Conservation (phyloP, 805 yeast genomes). For the Clavispora vitiphila region DNA sequence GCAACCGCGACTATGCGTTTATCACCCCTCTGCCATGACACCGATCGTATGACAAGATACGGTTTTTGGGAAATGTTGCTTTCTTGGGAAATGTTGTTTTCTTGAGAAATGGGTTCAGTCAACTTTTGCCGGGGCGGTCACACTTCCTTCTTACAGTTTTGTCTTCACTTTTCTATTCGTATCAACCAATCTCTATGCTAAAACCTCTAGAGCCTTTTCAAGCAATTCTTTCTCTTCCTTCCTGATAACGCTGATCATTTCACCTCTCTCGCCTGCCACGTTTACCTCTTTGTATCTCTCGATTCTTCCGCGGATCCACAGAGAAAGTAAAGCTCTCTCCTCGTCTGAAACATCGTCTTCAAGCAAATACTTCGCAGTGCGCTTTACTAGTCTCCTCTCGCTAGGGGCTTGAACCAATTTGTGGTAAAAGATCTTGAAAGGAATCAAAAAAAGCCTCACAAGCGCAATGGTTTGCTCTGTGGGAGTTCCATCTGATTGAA, state of each 20-base stretch:
- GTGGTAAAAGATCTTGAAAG: conserved; percentile 22
- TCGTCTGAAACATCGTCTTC: conserved; percentile 6
- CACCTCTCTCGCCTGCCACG: conserved; percentile 8
- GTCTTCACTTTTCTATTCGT: neutral
- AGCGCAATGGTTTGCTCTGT: conserved; percentile 33
- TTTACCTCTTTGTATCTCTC: conserved; percentile 13
- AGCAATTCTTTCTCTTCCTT: conserved; percentile 26
- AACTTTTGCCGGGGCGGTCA: no score
- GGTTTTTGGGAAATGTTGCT: neutral
- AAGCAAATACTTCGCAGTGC: conserved; percentile 17
- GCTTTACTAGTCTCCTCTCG: conserved; percentile 17
- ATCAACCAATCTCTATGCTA: neutral
- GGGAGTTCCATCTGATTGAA: conserved; percentile 40
- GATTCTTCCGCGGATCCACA: conserved; percentile 26
- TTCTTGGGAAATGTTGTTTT: no score
- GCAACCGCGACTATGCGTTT: neutral
- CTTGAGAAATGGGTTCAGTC: no score
- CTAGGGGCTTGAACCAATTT: conserved; percentile 17
- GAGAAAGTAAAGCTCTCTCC: conserved; percentile 12
- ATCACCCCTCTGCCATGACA: neutral
- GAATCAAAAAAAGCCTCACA: conserved; percentile 19
- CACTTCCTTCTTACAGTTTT: no score
- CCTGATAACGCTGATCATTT: conserved; percentile 16
- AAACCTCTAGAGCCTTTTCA: conserved; percentile 2
- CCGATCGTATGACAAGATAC: neutral